These are phyloP conservation scores for Citrus cavaleriei DNA, from an alignment of 345 rosid genomes.

Conservation along the genomic window DNA sequence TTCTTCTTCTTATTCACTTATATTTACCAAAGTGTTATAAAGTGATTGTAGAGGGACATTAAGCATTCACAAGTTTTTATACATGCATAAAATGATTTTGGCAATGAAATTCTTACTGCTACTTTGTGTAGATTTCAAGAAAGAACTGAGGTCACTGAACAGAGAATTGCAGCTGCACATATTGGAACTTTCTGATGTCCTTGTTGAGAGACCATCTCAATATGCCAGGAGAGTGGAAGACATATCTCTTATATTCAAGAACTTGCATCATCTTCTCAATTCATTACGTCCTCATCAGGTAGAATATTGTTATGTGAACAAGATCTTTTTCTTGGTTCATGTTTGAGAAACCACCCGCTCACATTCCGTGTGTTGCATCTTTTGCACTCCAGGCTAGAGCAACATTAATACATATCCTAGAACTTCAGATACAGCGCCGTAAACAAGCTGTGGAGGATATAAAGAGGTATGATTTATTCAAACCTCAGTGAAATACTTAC, in stretches of 20 bases:
- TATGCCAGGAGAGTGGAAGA: slow-evolving; percentile 94
- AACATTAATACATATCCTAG: slow-evolving; percentile 82
- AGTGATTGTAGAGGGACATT: neutral
- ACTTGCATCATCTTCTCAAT: slow-evolving; percentile 94
- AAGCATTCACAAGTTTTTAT: neutral
- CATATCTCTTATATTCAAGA: slow-evolving; percentile 84
- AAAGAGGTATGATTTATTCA: slow-evolving; percentile 50
- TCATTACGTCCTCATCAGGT: slow-evolving; percentile 96
- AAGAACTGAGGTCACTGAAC: slow-evolving; percentile 68
- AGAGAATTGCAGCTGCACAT: slow-evolving; percentile 88
- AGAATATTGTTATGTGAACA: neutral
- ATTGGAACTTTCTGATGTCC: slow-evolving; percentile 90
- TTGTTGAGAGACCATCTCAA: slow-evolving; percentile 93
- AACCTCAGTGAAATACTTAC: neutral
- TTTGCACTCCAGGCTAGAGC: slow-evolving; percentile 69
- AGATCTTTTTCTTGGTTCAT: neutral
- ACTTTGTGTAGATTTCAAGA: slow-evolving; percentile 65
- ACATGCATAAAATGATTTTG: neutral
- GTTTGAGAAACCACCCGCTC: neutral
- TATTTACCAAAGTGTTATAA: neutral
- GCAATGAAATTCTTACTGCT: neutral
- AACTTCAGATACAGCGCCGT: slow-evolving; percentile 79
- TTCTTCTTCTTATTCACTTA: neutral
- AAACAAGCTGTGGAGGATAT: slow-evolving; percentile 95
- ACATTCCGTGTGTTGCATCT: neutral